Evolutionary conservation across 495 filamentous ascomycete species (phyloP).

Genomic region (Physcia stellaris): DNA sequence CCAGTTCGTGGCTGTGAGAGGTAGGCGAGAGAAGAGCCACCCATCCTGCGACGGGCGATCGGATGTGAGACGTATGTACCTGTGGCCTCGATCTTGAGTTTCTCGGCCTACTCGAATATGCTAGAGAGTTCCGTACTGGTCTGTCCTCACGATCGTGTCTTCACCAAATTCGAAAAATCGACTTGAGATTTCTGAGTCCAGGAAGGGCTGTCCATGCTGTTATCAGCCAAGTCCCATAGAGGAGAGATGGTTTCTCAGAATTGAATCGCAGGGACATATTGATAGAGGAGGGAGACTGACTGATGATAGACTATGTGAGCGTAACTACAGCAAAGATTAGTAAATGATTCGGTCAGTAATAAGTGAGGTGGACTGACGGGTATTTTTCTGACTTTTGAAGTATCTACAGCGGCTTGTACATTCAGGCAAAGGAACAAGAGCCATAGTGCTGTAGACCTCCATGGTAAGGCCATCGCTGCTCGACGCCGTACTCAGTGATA

Average conservation of each 20-base stretch:
- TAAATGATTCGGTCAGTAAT: background rate
- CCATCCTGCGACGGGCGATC: slow-evolving; percentile 81
- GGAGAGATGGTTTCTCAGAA: too few species aligned
- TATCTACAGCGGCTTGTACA: slow-evolving; percentile 10
- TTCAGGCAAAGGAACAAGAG: slow-evolving; percentile 13
- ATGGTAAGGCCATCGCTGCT: slow-evolving; percentile 7
- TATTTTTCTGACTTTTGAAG: slow-evolving; percentile 39
- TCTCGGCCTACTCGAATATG: background rate
- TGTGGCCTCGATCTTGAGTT: slow-evolving; percentile 19
- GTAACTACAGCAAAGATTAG: slow-evolving; percentile 37
- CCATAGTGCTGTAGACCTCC: slow-evolving; percentile 10
- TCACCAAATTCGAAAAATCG: slow-evolving; percentile 99
- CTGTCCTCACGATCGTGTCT: slow-evolving; percentile 83
- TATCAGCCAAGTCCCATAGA: background rate
- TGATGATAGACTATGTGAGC: slow-evolving; percentile 56
- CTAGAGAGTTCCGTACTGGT: slow-evolving; percentile 49
- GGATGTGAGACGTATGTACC: slow-evolving; percentile 84
- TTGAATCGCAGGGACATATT: background rate
- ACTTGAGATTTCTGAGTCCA: slow-evolving; percentile 96
- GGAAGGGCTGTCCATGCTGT: slow-evolving; percentile 55
- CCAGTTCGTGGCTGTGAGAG: slow-evolving; percentile 97
- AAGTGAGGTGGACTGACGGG: slow-evolving; percentile 24
- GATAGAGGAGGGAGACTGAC: slow-evolving; percentile 18
- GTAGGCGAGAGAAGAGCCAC: slow-evolving; percentile 87
- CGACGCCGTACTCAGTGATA: too few species aligned